Conservation (phyloP, 257 asterid species). For the Eucommia ulmoides region DNA sequence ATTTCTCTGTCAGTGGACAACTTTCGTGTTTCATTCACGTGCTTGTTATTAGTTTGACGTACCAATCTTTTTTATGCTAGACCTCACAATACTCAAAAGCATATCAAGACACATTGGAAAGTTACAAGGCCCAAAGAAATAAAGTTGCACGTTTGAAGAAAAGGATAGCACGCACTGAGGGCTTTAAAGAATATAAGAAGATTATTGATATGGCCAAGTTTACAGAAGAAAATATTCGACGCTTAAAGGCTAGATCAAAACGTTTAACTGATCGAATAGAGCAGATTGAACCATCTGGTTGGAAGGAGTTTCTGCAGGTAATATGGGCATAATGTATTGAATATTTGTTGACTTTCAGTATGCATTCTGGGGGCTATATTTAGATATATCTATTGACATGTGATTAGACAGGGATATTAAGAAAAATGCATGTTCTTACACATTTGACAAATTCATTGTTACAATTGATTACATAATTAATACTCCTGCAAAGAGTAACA, state of each 20-base stretch:
- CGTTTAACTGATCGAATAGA: conserved; percentile 70
- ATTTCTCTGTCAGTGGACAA: no score
- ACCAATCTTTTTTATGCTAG: conserved; percentile 34
- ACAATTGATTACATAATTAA: no score
- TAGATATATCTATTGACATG: no score
- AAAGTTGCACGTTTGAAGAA: conserved; percentile 79
- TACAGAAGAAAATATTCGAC: conserved; percentile 76
- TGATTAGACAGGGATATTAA: no score
- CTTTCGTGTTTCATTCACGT: no score
- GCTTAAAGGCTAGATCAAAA: conserved; percentile 66
- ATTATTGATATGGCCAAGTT: conserved; percentile 68
- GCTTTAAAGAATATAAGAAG: conserved; percentile 83
- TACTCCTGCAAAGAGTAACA: no score
- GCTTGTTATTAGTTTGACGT: no score
- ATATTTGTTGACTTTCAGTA: not conserved
- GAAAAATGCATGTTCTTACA: no score
- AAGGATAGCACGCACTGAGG: conserved; percentile 71
- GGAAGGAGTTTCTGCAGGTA: conserved; percentile 99
- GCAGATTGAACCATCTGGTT: conserved; percentile 97
- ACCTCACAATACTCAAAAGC: conserved; percentile 50
- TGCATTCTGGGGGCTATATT: no score
- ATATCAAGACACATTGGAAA: conserved; percentile 57
- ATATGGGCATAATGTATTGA: not conserved
- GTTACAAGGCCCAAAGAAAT: conserved; percentile 85
- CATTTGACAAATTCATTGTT: no score